A percentile compares a stretch with the other conserved stretches of the same genome.
Evolutionary conservation across 805 yeast genomes (phyloP).

Genomic region (Saccharomyces eubayanus): DNA sequence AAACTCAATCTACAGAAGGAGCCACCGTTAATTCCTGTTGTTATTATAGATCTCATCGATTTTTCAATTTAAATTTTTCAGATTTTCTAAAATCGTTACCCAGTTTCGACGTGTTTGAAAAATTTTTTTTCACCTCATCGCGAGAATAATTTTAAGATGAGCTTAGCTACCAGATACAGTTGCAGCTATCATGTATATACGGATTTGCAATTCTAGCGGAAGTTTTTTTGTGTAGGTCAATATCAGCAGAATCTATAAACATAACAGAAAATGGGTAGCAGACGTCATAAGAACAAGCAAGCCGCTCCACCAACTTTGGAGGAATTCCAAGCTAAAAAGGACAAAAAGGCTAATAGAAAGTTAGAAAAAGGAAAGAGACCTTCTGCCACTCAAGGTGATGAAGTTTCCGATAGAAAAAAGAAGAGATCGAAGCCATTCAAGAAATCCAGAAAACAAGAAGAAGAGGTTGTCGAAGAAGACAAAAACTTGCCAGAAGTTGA

Average conservation of each 20-base stretch:
- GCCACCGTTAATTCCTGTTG: not conserved
- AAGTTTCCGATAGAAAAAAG: constrained; percentile 10
- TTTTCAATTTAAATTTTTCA: not conserved
- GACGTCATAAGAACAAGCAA: constrained; percentile 88
- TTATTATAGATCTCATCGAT: constrained; percentile 12
- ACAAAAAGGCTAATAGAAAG: constrained; percentile 31
- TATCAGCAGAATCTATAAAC: not conserved
- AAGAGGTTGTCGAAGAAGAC: constrained; percentile 21
- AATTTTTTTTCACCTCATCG: constrained; percentile 12
- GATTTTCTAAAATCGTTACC: not conserved
- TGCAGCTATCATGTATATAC: not conserved
- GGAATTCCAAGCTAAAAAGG: constrained; percentile 57
- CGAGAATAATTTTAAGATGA: not conserved
- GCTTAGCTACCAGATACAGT: not conserved
- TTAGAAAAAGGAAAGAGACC: constrained; percentile 31
- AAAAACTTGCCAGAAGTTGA: constrained; percentile 57
- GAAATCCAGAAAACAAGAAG: constrained; percentile 9
- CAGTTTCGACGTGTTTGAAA: not conserved
- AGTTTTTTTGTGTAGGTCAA: not conserved
- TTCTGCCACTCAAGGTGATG: constrained; percentile 13
- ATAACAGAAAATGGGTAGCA: constrained; percentile 56
- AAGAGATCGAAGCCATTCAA: constrained; percentile 1
- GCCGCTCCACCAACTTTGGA: constrained; percentile 86
- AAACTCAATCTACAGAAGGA: not conserved
- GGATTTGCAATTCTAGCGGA: not conserved